Conservation (phyloP, 1,284 basidiomycete genomes). For the Ganoderma meredithae region DNA sequence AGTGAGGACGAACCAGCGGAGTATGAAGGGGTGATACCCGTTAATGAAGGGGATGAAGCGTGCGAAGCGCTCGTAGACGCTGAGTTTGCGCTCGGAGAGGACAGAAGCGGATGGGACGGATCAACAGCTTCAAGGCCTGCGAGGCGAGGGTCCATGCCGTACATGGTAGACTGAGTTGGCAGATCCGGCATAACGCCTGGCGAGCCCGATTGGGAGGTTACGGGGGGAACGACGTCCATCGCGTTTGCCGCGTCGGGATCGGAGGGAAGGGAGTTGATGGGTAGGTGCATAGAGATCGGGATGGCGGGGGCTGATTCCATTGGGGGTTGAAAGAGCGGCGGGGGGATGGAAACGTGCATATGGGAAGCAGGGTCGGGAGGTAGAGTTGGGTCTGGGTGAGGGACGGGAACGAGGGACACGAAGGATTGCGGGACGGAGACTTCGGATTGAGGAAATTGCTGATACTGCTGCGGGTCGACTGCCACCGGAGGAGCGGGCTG, state of each 20-base stretch:
- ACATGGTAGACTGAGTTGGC: constrained; percentile 41
- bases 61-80: constrained; percentile 49
- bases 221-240: constrained; percentile 47
- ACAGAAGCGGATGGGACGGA: constrained; percentile 39
- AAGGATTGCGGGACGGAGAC: constrained; percentile 32
- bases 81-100: constrained; percentile 51
- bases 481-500: constrained; percentile 33
- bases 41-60: constrained; percentile 50
- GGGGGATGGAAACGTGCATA: constrained; percentile 40
- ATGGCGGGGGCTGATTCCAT: constrained; percentile 45
- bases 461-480: constrained; percentile 39
- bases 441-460: constrained; percentile 36
- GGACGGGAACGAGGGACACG: constrained; percentile 36
- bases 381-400: constrained; percentile 40
- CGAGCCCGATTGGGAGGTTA: constrained; percentile 37
- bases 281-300: constrained; percentile 48
- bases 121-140: constrained; percentile 39
- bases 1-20: constrained; percentile 44
- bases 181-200: constrained; percentile 50
- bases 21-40: constrained; percentile 43
- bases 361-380: constrained; percentile 34
- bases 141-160: constrained; percentile 36
- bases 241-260: constrained; percentile 43
- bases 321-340: constrained; percentile 47
- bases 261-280: constrained; percentile 43